Percentiles rank a stretch among this genome's conserved stretches.
phyloP scores from a whole-genome alignment of 2,329 filamentous ascomycete species.

The Botrytis elliptica region DNA sequence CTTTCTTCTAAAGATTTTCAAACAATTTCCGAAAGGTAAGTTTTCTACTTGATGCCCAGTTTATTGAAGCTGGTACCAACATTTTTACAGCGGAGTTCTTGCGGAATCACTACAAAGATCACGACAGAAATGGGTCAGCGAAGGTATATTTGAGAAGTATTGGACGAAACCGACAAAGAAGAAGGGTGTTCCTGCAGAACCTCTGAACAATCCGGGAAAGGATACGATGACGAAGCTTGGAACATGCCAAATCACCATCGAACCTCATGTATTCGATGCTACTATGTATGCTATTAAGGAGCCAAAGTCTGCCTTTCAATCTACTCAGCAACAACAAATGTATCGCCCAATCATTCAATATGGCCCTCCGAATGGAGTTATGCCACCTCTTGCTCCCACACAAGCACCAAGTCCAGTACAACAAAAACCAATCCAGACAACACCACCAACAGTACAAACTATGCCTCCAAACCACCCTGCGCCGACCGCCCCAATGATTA shows the following conservation, averaged over 20 bases:
- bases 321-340: slow-evolving; percentile 38
- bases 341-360: slow-evolving; percentile 63
- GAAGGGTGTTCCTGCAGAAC: slow-evolving; percentile 63
- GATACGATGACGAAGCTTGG: slow-evolving; percentile 73
- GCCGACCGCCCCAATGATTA: neutral
- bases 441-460: slow-evolving; percentile 22
- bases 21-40: slow-evolving; percentile 68
- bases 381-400: slow-evolving; percentile 54
- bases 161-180: slow-evolving; percentile 72
- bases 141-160: slow-evolving; percentile 73
- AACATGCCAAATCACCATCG: slow-evolving; percentile 70
- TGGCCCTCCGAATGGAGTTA: slow-evolving; percentile 60
- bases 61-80: slow-evolving; percentile 22
- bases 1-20: slow-evolving; percentile 68
- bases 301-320: slow-evolving; percentile 39
- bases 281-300: slow-evolving; percentile 72
- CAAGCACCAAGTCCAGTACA: slow-evolving; percentile 39
- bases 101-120: slow-evolving; percentile 72
- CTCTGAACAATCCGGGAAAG: slow-evolving; percentile 63
- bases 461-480: slow-evolving; percentile 25
- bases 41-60: neutral
- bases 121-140: slow-evolving; percentile 68
- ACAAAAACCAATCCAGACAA: slow-evolving; percentile 36
- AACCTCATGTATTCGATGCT: slow-evolving; percentile 77
- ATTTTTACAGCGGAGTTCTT: slow-evolving; percentile 62